Evolutionary conservation across 192 early-diverging fungal genomes (phyloP), one percentile per base, ranked within the genome.

Genomic region (Podila verticillata): DNA sequence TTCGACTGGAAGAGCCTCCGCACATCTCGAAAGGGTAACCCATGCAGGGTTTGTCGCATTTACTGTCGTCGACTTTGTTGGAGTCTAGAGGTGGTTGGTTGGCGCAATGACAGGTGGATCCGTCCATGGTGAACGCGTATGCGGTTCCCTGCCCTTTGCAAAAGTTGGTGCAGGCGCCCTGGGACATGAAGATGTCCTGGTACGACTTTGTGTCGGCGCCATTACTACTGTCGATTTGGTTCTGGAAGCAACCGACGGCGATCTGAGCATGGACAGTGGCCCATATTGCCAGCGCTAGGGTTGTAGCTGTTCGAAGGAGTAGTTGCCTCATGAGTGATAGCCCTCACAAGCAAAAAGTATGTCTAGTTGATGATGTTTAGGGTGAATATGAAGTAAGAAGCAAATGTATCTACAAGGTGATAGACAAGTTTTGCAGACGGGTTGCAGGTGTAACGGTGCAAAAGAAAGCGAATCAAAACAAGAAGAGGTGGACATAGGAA

Each of bases 131-230:
- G 9, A 79, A 0, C 7, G 75, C 75, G 54, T 79, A 79, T 31
- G 64, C 58, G 4, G 75, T 12, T 1, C 69, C 69, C 17, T 48
- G 66, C 34, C 17, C 61, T 57, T 57, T 66, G 51, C 69, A 79
- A 63, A 67, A 79, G 51, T 66, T 79, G 29, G 69, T 72, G n/a
- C 75, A 79, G 0, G 75, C 75, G 19, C 75, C 75, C 17, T 72
- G 75, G 22, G 75, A 79, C 75, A 79, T 79, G 65, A 57, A 79
- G 15, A 79, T 79, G 30, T 79, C 75, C 26, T 79, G 75, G 32
- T 62, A 71, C 6, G 75, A 65, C 36, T 79, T 79, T 20, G 54
- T 28, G 35, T 62, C 54, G 0, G 48, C 19, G 29, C 57, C 64
- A 24, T 51, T 31, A 48, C 13, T 72, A 26, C 64, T 63, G 17